Evolutionary conservation across 1,139 yeast genomes (phyloP), one percentile per base, ranked within the genome.

Genomic region (Magnusiomyces paraingens): DNA sequence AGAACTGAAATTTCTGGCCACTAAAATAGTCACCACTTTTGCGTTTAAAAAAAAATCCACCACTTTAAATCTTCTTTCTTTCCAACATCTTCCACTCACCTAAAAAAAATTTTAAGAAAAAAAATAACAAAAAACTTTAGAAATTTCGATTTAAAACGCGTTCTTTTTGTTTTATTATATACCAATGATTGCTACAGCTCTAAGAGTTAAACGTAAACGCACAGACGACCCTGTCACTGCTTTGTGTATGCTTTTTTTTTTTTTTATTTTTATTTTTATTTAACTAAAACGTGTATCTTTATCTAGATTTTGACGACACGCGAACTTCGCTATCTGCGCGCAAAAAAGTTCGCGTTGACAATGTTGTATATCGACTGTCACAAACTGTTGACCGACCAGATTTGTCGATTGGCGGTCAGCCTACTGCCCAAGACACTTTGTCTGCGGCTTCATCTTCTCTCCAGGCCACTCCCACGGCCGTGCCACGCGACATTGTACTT

Each of bases 211-310:
- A 70, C 77, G 98, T 59, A 84, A 86, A 65, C 77, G 96, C 57
- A 83, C 82, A 54, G 94, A 88, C 64, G 96, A 87, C 60, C 95
- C 96, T 1, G 75, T 91, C 22, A 89, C 86, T 61, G 95, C 96
- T 0, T 75, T 91, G 60, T 73, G 79, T 70, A 64, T 55, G 76
- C 69, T 21, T 43, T 12, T n/a, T 18, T 41, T 3, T 41, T n/a
- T 6, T 20, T n/a, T 12, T n/a, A 11, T 41, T 41, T 41, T 5
- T n/a, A n/a, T 41, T 41, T 12, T 26, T 26, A 26, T 8, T 26
- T 8, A 26, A n/a, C n/a, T n/a, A n/a, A n/a, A n/a, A n/a, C n/a
- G n/a, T n/a, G n/a, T n/a, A n/a, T 8, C 32, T 26, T 26, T 36
- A 14, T n/a, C 40, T 36, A 47, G 50, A 47, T 26, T 38, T 47